Evolutionary conservation across 78 protist species (phyloP).

Genomic region (Dictyostelium intermedium): DNA sequence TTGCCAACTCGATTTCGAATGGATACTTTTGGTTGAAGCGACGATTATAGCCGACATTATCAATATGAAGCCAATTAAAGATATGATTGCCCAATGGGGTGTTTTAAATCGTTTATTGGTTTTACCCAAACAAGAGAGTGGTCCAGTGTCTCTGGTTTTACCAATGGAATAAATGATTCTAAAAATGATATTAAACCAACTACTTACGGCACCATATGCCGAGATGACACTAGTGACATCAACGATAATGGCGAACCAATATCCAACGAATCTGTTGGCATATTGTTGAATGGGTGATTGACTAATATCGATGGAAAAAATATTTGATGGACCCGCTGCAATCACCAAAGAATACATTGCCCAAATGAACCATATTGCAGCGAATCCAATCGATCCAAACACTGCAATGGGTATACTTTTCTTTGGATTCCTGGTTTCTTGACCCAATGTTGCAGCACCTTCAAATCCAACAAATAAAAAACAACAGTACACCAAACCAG

Average conservation of each 20-base stretch:
- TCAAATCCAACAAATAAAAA: slow-evolving; percentile 59
- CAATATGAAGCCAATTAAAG: not conserved
- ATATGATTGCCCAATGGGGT: slow-evolving; percentile 11
- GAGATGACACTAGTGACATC: slow-evolving; percentile 39
- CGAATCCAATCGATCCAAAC: slow-evolving; percentile 1
- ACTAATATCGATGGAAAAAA: not conserved
- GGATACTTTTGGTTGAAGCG: not conserved
- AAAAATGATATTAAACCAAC: slow-evolving; percentile 28
- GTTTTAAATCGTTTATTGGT: slow-evolving; percentile 23
- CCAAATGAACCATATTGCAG: slow-evolving; percentile 43
- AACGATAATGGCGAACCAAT: slow-evolving; percentile 27
- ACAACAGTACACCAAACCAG: slow-evolving; percentile 23
- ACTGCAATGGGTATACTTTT: slow-evolving; percentile 53
- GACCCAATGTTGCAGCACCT: slow-evolving; percentile 31
- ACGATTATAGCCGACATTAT: not conserved
- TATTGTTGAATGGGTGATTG: not conserved
- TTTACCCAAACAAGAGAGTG: not conserved
- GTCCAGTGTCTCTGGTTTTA: not conserved
- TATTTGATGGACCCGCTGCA: slow-evolving; percentile 9
- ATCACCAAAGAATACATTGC: slow-evolving; percentile 35
- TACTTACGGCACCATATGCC: not conserved
- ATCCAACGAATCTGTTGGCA: not conserved
- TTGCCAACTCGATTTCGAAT: slow-evolving; percentile 4
- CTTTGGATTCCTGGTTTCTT: slow-evolving; percentile 37
- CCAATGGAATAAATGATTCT: slow-evolving; percentile 40